These are phyloP conservation scores for Erysimum cheiranthoides DNA, from an alignment of 345 rosid genomes.

Conservation along the genomic window DNA sequence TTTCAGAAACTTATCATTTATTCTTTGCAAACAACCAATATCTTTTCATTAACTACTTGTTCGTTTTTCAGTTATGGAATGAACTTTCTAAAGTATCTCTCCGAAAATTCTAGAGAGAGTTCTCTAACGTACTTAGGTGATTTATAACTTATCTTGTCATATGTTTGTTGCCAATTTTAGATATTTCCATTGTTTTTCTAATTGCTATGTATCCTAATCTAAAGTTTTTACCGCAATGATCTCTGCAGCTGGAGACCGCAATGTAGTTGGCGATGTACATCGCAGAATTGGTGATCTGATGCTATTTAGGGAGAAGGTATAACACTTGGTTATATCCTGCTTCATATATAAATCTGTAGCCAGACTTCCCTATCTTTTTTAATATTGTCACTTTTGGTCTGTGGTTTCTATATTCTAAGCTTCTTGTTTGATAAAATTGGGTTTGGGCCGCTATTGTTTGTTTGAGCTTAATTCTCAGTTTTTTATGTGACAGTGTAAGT, in stretches of 20 bases:
- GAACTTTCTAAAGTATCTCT: slow-evolving; percentile 63
- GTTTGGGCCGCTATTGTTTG: background rate
- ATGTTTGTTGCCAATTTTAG: background rate
- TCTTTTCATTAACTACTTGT: background rate
- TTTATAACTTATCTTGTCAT: slow-evolving; percentile 26
- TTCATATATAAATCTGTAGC: too few species aligned
- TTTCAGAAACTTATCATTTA: background rate
- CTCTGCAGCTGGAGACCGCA: slow-evolving; percentile 56
- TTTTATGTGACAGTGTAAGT: slow-evolving; percentile 33
- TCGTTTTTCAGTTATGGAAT: slow-evolving; percentile 63
- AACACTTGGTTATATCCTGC: too few species aligned
- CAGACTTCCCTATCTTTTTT: too few species aligned
- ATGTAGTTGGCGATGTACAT: too few species aligned
- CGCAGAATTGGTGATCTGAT: too few species aligned
- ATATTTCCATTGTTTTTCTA: background rate
- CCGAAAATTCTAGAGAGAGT: slow-evolving; percentile 55
- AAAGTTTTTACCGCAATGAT: slow-evolving; percentile 13
- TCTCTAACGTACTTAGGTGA: slow-evolving; percentile 67
- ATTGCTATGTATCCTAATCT: background rate
- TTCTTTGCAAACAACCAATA: background rate
- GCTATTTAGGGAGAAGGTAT: too few species aligned
- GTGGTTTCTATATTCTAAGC: too few species aligned
- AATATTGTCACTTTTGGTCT: too few species aligned
- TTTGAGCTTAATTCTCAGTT: slow-evolving; percentile 13
- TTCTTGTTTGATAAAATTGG: background rate